Percentiles rank a stretch among this genome's conserved stretches.
Conservation (phyloP, 2,329 filamentous ascomycete genomes). For the Xylaria sp. region DNA sequence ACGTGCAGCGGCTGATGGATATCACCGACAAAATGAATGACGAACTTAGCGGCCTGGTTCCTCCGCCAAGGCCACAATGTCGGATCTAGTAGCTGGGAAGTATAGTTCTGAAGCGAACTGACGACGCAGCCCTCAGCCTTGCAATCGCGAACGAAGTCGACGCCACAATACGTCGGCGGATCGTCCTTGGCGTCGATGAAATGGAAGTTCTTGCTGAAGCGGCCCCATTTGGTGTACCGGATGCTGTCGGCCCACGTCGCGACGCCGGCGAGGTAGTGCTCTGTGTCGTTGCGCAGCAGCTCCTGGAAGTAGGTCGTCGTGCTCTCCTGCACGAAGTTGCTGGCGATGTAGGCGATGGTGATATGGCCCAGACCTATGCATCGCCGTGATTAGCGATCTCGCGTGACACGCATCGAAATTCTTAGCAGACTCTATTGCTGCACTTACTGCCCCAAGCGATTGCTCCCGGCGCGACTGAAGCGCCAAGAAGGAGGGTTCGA, state of each 20-base stretch:
- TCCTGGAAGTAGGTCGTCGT: constrained; percentile 68
- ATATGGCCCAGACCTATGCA: constrained; percentile 72
- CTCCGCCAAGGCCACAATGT: constrained; percentile 58
- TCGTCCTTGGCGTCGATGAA: constrained; percentile 76
- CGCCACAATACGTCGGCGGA: constrained; percentile 67
- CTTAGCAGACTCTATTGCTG: not conserved
- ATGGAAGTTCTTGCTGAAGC: constrained; percentile 72
- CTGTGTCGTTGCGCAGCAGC: constrained; percentile 64
- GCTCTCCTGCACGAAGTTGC: constrained; percentile 66
- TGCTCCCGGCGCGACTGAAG: constrained; percentile 50
- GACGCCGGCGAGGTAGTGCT: constrained; percentile 70
- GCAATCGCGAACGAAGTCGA: constrained; percentile 72
- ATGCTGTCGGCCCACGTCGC: constrained; percentile 76
- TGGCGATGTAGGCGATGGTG: constrained; percentile 72
- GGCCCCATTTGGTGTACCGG: constrained; percentile 71
- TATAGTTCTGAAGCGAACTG: constrained; percentile 70
- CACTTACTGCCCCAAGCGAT: constrained; percentile 58
- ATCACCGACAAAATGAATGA: constrained; percentile 76
- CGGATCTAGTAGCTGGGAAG: constrained; percentile 62
- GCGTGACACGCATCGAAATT: not conserved
- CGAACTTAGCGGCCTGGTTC: constrained; percentile 72
- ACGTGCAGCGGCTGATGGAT: constrained; percentile 76
- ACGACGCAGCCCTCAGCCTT: constrained; percentile 71
- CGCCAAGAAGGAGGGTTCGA: constrained; percentile 46
- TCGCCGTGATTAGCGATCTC: constrained; percentile 30